Evolutionary conservation across 148 eudicot species (phyloP), one percentile per base, ranked within the genome.

Genomic region (Beta vulgaris): DNA sequence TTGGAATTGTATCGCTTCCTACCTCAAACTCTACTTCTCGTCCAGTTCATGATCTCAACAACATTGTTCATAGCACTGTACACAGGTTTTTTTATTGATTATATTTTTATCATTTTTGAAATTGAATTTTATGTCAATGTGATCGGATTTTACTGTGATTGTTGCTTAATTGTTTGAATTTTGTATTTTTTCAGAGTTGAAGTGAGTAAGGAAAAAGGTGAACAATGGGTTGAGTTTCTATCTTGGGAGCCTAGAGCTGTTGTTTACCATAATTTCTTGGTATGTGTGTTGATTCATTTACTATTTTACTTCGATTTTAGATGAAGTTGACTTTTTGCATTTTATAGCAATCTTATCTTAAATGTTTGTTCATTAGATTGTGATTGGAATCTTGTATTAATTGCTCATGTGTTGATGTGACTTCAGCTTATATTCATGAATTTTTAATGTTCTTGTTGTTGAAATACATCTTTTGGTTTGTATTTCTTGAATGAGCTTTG

Each of bases 241-340:
- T 94, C 98, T 61, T 94, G 97, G 98, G 95, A 94, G 83, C 98
- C 98, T 15, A 81, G 98, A 85, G 98, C 98, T 68, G 81, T 75
- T 66, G 70, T 94, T 75, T 94, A 87, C 73, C 98, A 94, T 58
- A 86, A 91, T 82, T 94, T 94, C 78, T 73, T 94, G 97, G 98
- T 94, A n/a, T 68, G 84, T 68, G 3, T 44, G 58, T 48, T 21
- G 21, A 26, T 12, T 43, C 49, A 6, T 48, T 69, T 12, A 34
- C n/a, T 71, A 13, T 57, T n/a, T 40, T 48, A 10, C 29, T 53
- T 43, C 25, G 35, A 26, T 58, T 25, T 28, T 9, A 37, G 65
- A 26, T 25, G 28, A 26, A 26, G 40, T 51, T 42, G 23, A 46
- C 35, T 70, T 51, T 18, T 63, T 66, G 57, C 31, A 16, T 32